Evolutionary conservation across 441 rosid genomes (phyloP).

Genomic region (Populus tomentosa): DNA sequence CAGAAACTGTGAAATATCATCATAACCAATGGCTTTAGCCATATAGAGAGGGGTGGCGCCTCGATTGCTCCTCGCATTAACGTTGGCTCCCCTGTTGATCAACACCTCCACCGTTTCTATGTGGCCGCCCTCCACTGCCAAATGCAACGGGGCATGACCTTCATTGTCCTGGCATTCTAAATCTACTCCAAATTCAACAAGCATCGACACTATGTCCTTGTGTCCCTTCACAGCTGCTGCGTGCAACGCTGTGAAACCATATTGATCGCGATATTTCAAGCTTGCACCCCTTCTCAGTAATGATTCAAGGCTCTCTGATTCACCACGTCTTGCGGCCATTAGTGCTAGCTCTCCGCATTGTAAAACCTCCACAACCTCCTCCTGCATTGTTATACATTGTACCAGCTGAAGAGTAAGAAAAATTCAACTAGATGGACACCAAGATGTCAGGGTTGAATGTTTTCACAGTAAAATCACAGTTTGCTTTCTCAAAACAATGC

Average conservation of each 20-base stretch:
- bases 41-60: slow-evolving; percentile 39
- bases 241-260: slow-evolving; percentile 45
- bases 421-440: background rate
- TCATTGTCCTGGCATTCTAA: slow-evolving; percentile 40
- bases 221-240: slow-evolving; percentile 50
- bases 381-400: slow-evolving; percentile 17
- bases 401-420: background rate
- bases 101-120: slow-evolving; percentile 35
- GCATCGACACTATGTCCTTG: slow-evolving; percentile 27
- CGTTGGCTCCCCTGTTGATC: slow-evolving; percentile 36
- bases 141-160: slow-evolving; percentile 46
- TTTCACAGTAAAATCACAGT: no score
- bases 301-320: slow-evolving; percentile 12
- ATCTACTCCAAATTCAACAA: slow-evolving; percentile 29
- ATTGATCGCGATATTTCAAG: slow-evolving; percentile 32
- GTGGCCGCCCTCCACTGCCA: slow-evolving; percentile 48
- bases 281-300: slow-evolving; percentile 29
- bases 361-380: slow-evolving; percentile 22
- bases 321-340: slow-evolving; percentile 49
- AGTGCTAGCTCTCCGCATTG: slow-evolving; percentile 36
- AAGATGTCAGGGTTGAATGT: background rate
- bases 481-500: background rate
- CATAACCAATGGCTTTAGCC: slow-evolving; percentile 34
- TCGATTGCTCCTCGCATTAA: slow-evolving; percentile 27
- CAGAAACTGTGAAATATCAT: slow-evolving; percentile 25